These are phyloP conservation scores for Cynara cardunculus DNA, from an alignment of 129 eudicot genomes.

Conservation along the genomic window DNA sequence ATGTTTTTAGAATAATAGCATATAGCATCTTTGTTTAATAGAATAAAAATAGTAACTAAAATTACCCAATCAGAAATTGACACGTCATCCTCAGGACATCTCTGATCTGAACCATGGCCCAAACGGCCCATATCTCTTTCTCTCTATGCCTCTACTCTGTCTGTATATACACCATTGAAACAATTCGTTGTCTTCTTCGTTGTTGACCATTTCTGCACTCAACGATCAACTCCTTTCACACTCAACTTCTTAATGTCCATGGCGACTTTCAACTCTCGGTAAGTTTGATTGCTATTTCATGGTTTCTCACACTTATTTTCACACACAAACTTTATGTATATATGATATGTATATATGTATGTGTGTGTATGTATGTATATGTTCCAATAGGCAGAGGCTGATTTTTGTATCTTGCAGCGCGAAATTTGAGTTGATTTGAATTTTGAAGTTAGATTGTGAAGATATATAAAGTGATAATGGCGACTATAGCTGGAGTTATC, in stretches of 20 bases:
- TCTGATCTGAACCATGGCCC: conserved; percentile 14
- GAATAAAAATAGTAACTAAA: too few species aligned
- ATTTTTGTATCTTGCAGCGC: neutral
- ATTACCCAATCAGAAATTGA: neutral
- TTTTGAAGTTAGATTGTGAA: conserved; percentile 2
- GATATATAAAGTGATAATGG: conserved; percentile 18
- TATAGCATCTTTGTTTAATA: neutral
- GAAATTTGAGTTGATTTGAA: neutral
- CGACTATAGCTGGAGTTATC: conserved; percentile 25
- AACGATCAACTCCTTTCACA: conserved; percentile 16
- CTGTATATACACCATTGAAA: neutral
- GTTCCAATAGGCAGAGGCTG: neutral
- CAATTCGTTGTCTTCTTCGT: conserved; percentile 15
- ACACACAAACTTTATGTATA: neutral
- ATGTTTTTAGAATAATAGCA: neutral
- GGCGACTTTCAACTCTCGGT: neutral
- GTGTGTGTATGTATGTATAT: neutral
- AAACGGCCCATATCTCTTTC: neutral
- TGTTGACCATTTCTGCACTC: conserved; percentile 25
- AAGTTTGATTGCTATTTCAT: conserved; percentile 9
- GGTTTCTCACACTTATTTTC: neutral
- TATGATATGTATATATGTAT: neutral
- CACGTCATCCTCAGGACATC: conserved; percentile 18
- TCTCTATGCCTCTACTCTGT: neutral
- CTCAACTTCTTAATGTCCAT: neutral